Conservation (phyloP, 2,329 filamentous ascomycete genomes). For the Juglanconis oblonga region DNA sequence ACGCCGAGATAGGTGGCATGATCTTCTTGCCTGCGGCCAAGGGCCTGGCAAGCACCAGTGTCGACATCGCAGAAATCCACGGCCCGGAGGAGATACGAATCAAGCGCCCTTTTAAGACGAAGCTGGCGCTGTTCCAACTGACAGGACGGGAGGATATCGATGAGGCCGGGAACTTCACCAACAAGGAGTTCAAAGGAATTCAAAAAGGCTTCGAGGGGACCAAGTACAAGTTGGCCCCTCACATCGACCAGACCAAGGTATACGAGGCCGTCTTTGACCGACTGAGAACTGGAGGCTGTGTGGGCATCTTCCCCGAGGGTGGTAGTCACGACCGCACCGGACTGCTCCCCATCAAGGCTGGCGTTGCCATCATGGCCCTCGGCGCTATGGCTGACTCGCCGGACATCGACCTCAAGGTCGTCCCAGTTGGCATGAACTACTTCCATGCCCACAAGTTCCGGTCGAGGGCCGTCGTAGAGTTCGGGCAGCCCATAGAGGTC, state of each 20-base stretch:
- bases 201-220: conserved; percentile 69
- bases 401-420: conserved; percentile 86
- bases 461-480: conserved; percentile 92
- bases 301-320: conserved; percentile 96
- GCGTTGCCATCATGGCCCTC: conserved; percentile 96
- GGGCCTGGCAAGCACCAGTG: conserved; percentile 70
- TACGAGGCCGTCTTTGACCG: conserved; percentile 91
- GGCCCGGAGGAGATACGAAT: conserved; percentile 78
- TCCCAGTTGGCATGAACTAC: conserved; percentile 98
- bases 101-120: conserved; percentile 83
- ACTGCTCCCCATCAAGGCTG: conserved; percentile 88
- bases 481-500: conserved; percentile 84
- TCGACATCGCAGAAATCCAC: conserved; percentile 79
- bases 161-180: conserved; percentile 60
- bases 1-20: conserved; percentile 76
- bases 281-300: conserved; percentile 77
- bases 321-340: conserved; percentile 94
- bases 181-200: conserved; percentile 50
- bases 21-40: conserved; percentile 84
- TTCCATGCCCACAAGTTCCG: conserved; percentile 99
- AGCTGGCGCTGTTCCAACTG: conserved; percentile 72
- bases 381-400: conserved; percentile 83
- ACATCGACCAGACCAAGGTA: conserved; percentile 90
- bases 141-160: conserved; percentile 75
- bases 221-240: conserved; percentile 83